These are phyloP conservation scores for Fonsecaea pugnacius DNA, from an alignment of 2,329 filamentous ascomycete species.

Conservation along the genomic window DNA sequence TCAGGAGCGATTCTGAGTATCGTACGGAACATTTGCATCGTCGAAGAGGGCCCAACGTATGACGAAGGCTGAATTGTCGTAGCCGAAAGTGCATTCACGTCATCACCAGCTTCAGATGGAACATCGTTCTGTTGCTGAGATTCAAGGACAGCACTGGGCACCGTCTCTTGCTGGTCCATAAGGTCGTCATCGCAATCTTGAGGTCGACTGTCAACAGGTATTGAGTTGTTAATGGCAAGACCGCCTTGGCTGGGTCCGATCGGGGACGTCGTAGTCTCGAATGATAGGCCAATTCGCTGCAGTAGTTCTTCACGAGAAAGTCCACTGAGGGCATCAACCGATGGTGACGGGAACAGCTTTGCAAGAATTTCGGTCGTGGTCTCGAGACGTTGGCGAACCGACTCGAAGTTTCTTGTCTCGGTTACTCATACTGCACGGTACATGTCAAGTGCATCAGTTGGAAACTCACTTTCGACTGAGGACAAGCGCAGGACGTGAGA, in stretches of 20 bases:
- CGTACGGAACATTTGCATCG: constrained; percentile 26
- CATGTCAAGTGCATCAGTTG: not conserved
- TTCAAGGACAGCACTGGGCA: not conserved
- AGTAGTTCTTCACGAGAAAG: constrained; percentile 21
- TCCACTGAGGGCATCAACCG: constrained; percentile 13
- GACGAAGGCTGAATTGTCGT: constrained; percentile 19
- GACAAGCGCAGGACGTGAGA: constrained; percentile 19
- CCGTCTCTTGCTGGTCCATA: not conserved
- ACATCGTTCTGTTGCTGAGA: constrained; percentile 1
- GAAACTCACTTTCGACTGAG: constrained; percentile 23
- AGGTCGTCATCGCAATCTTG: not conserved
- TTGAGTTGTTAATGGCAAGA: not conserved
- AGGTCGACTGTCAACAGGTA: not conserved
- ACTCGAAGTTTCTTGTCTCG: constrained; percentile 20
- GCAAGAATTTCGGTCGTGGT: constrained; percentile 18
- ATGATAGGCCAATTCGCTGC: constrained; percentile 5
- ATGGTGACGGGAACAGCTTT: constrained; percentile 18
- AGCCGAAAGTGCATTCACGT: constrained; percentile 24
- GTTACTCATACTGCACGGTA: not conserved
- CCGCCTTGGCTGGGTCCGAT: not conserved
- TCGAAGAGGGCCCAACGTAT: constrained; percentile 25
- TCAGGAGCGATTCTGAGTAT: constrained; percentile 25
- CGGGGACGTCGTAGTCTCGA: not conserved
- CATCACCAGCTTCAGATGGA: constrained; percentile 18
- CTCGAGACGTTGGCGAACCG: constrained; percentile 23